A percentile compares a stretch with the other conserved stretches of the same genome.
Conservation (phyloP, 306 rosid species). For the Casuarina glauca region DNA sequence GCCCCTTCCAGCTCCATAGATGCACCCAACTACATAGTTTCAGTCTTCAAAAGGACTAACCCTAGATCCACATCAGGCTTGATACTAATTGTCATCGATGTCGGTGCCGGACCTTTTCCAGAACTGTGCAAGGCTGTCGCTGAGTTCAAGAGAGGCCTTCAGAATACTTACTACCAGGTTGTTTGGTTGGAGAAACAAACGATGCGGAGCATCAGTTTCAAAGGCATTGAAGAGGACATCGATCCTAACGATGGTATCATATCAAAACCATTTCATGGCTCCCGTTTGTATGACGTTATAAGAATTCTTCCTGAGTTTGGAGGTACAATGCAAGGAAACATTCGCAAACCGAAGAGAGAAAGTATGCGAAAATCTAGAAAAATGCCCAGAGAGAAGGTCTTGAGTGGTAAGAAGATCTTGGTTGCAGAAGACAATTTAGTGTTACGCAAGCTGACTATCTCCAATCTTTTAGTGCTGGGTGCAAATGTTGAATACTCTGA, state of each 20-base stretch:
- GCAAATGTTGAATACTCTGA: conserved; percentile 46
- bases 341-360: conserved; percentile 4
- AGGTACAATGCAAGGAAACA: conserved; percentile 30
- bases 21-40: conserved; percentile 16
- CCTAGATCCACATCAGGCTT: conserved; percentile 23
- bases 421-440: conserved; percentile 51
- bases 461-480: conserved; percentile 42
- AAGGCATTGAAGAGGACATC: conserved; percentile 16
- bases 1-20: conserved; percentile 19
- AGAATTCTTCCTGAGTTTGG: conserved; percentile 73
- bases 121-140: conserved; percentile 20
- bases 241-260: conserved; percentile 47
- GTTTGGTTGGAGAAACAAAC: conserved; percentile 65
- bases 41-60: conserved; percentile 32
- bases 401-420: conserved; percentile 61
- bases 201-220: conserved; percentile 10
- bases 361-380: neutral
- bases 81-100: conserved; percentile 37
- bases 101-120: conserved; percentile 20
- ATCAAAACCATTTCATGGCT: conserved; percentile 66
- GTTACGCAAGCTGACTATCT: conserved; percentile 33
- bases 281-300: conserved; percentile 44
- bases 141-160: conserved; percentile 31
- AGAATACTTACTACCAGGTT: conserved; percentile 41
- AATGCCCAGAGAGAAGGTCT: conserved; percentile 23